Evolutionary conservation across 2,329 filamentous ascomycete species (phyloP), one percentile per base, ranked within the genome.

Genomic region (Aspergillus aculeatinus): DNA sequence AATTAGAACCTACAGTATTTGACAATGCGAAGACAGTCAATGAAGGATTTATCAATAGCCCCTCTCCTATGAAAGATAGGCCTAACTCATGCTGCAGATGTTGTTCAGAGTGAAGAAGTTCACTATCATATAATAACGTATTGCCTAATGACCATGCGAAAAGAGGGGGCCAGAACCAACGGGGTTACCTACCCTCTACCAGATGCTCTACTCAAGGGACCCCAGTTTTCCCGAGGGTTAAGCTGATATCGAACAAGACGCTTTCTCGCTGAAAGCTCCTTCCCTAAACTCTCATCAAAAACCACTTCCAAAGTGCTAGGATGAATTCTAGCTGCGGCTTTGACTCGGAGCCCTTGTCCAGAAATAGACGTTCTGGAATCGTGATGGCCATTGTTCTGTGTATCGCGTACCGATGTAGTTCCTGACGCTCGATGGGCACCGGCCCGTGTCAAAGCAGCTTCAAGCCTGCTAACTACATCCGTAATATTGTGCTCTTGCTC

Each of bases 151-250:
- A 19, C 16, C 16, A 44, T 44, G 39, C 6, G 16, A 19, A 9
- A 44, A n/a, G 16, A 44, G 6, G 16, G 5, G 5, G 5, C 39
- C 39, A 44, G 16, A 5, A 12, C 16, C 16, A 16, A 9, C 16
- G 39, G 14, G 2, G 5, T 44, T 16, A 44, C 31, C 52, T 58
- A 63, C 51, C 56, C 54, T 21, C 62, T 59, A 3, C 67, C 67
- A 23, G 68, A 65, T 6, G 80, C 80, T 42, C 77, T 75, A 60
- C 73, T 79, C 86, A 96, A 87, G 1, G 95, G 95, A 0, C 95
- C 95, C 95, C 95, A 99, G 74, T 98, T 95, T 70, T 92, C 88
- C 61, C 89, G 82, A 50, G 95, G 95, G 72, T 98, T 98, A 62
- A 88, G 79, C 79, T 96, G 95, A 76, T 97, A 99, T 63, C 94